phyloP scores from a whole-genome alignment of 352 stramenopile species.

The Globisporangium cederbergense region DNA sequence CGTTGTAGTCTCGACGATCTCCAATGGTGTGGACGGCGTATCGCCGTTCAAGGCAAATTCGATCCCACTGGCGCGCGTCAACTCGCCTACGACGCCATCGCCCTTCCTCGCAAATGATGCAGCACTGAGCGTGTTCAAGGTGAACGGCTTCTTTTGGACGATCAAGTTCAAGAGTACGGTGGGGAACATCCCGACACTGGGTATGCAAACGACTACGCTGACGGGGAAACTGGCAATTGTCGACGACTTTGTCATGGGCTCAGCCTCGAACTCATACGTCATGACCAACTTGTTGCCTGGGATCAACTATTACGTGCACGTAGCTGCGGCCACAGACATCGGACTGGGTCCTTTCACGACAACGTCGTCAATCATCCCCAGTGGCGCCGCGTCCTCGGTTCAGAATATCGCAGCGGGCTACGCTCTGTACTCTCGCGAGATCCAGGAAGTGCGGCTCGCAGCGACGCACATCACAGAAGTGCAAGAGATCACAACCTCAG shows the following conservation, averaged over 20 bases:
- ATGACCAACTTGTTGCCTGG: constrained; percentile 54
- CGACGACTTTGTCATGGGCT: constrained; percentile 41
- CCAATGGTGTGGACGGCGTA: constrained; percentile 29
- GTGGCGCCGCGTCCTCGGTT: constrained; percentile 37
- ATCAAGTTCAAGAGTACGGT: constrained; percentile 81
- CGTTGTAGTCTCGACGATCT: constrained; percentile 29
- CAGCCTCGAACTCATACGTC: constrained; percentile 33
- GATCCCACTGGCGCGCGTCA: constrained; percentile 47
- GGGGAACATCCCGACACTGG: constrained; percentile 53
- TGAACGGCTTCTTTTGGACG: constrained; percentile 77
- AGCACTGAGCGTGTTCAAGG: constrained; percentile 59
- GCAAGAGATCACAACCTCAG: constrained; percentile 59
- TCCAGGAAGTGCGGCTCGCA: constrained; percentile 68
- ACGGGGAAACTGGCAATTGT: constrained; percentile 29
- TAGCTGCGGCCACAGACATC: constrained; percentile 55
- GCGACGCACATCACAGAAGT: constrained; percentile 68
- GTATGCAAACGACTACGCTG: constrained; percentile 21
- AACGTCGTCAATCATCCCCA: constrained; percentile 40
- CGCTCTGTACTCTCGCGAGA: constrained; percentile 50
- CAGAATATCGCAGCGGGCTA: constrained; percentile 54
- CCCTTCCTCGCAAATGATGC: constrained; percentile 35
- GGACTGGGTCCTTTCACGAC: constrained; percentile 46
- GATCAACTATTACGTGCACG: constrained; percentile 64
- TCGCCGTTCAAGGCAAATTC: constrained; percentile 29
- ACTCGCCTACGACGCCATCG: constrained; percentile 22